phyloP scores from a whole-genome alignment of 2,329 filamentous ascomycete species.

The Microthyrium microscopicum region DNA sequence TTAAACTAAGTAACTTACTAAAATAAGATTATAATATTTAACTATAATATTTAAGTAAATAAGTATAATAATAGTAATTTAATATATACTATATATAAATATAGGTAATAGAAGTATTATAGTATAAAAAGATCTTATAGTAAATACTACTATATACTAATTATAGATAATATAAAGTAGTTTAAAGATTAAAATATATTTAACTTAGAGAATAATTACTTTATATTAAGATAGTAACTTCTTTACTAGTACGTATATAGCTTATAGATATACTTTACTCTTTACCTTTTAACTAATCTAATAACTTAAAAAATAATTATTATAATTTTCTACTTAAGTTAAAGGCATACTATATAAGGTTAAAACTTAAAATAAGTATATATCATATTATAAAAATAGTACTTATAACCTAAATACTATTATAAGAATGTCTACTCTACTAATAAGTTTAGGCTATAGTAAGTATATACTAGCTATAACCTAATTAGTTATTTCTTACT shows the following conservation, averaged over 20 bases:
- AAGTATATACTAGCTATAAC: not conserved
- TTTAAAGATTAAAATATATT: too few species aligned
- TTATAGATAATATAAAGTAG: too few species aligned
- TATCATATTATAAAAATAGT: slow-evolving; percentile 1
- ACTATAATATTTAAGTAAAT: not conserved
- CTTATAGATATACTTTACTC: too few species aligned
- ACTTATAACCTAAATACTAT: not conserved
- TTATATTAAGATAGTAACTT: too few species aligned
- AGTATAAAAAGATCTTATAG: too few species aligned
- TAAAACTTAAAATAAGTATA: not conserved
- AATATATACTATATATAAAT: not conserved
- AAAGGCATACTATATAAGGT: not conserved
- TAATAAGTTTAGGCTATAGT: not conserved
- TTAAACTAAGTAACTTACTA: not conserved
- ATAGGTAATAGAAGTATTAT: slow-evolving; percentile 1
- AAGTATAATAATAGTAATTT: not conserved
- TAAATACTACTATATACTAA: too few species aligned
- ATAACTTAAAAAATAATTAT: too few species aligned
- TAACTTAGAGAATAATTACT: too few species aligned
- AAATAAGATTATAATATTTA: not conserved
- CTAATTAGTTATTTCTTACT: not conserved
- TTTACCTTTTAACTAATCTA: too few species aligned
- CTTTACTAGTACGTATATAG: too few species aligned
- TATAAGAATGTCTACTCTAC: not conserved
- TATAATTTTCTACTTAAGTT: not conserved